Conservation (phyloP, 106 monocot genomes). For the Dendrobium catenatum region DNA sequence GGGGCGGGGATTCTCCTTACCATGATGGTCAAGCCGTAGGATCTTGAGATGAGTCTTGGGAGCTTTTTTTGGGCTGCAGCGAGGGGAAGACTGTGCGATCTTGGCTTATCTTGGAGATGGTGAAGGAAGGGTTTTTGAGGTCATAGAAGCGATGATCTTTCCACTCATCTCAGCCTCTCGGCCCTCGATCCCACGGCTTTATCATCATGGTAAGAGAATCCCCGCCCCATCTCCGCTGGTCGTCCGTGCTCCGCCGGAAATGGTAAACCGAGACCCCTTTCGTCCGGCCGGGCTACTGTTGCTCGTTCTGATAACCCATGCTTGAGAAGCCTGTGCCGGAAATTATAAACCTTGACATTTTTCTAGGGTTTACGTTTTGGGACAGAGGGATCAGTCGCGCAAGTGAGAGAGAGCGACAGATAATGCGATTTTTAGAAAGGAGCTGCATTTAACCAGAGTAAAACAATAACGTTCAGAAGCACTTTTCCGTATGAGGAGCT, state of each 20-base stretch:
- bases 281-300: background rate
- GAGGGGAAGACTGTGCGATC: conserved; percentile 16
- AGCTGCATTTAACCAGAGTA: no score
- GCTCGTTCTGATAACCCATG: no score
- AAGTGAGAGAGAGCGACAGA: background rate
- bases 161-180: background rate
- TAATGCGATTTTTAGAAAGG: background rate
- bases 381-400: background rate
- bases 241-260: conserved; percentile 8
- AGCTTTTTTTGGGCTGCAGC: background rate
- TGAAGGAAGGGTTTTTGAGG: conserved; percentile 15
- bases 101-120: conserved; percentile 13
- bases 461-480: no score
- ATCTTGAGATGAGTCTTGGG: background rate
- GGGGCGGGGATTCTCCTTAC: conserved; percentile 21
- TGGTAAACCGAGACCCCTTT: conserved; percentile 23
- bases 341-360: conserved; percentile 20
- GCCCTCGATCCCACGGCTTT: no score
- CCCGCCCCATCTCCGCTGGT: no score
- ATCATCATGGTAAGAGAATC: no score
- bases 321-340: conserved; percentile 21
- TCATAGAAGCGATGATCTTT: conserved; percentile 39
- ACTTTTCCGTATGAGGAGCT: no score
- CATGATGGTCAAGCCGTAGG: background rate
- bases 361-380: conserved; percentile 17